Conservation (phyloP, 2,329 filamentous ascomycete species). For the Onygenales sp. region DNA sequence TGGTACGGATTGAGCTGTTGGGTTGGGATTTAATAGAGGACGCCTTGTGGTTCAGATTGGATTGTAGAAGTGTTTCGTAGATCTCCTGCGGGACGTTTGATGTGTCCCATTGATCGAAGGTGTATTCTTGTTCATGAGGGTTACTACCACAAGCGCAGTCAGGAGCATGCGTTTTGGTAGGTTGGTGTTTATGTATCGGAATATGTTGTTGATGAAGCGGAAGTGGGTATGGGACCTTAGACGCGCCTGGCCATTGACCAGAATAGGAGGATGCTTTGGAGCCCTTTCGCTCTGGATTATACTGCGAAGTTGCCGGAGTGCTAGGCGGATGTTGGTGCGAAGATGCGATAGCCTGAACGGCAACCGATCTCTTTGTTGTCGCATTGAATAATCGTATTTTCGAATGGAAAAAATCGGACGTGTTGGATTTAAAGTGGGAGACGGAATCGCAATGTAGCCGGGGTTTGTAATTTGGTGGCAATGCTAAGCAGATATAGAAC, state of each 20-base stretch:
- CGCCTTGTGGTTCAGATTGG: not conserved
- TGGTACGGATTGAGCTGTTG: not conserved
- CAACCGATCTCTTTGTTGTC: not conserved
- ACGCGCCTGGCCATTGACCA: not conserved
- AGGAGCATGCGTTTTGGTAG: not conserved
- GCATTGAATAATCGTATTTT: not conserved
- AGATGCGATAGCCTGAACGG: not conserved
- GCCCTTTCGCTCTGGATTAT: not conserved
- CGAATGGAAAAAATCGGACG: not conserved
- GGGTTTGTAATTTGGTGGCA: not conserved
- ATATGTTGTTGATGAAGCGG: not conserved
- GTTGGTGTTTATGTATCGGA: not conserved
- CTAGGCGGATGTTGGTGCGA: not conserved
- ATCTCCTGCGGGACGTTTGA: slow-evolving; percentile 5
- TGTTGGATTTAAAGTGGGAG: not conserved
- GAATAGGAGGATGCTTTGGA: not conserved
- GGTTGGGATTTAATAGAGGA: not conserved
- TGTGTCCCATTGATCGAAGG: slow-evolving; percentile 7
- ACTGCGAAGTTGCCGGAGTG: not conserved
- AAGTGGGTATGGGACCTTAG: not conserved
- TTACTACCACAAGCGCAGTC: not conserved
- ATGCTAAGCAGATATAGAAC: slow-evolving; percentile 1
- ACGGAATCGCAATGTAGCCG: not conserved
- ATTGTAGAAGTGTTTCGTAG: not conserved
- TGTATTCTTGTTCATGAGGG: not conserved